Evolutionary conservation across 176 grass and related monocot genomes (phyloP).

Genomic region (Rhynchospora tenuis): DNA sequence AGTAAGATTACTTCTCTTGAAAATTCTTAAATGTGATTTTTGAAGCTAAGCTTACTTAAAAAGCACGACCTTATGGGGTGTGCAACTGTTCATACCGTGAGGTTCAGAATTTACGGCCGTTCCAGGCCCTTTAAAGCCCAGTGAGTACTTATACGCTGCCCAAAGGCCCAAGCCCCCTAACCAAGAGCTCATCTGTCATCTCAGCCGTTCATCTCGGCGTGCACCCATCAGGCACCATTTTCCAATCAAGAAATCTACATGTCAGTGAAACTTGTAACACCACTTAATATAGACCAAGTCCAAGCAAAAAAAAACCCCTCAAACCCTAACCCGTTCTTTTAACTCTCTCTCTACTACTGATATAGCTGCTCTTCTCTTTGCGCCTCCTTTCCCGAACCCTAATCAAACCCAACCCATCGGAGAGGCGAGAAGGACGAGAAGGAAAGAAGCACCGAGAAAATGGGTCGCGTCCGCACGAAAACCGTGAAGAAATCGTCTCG

Average conservation of each 20-base stretch:
- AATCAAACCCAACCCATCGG: background rate
- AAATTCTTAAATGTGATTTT: too few relatives aligned
- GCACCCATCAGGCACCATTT: background rate
- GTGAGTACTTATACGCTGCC: background rate
- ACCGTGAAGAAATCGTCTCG: slow-evolving; percentile 45
- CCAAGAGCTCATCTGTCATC: background rate
- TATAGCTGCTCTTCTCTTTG: background rate
- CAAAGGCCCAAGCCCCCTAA: background rate
- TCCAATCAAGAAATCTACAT: background rate
- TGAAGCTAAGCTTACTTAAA: too few relatives aligned
- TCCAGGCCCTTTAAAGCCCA: too few relatives aligned
- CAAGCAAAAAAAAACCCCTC: background rate
- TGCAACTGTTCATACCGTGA: too few relatives aligned
- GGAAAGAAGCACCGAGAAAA: background rate
- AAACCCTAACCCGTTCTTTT: background rate
- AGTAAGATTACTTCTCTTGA: too few relatives aligned
- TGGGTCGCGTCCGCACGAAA: slow-evolving; percentile 39
- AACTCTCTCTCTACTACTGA: background rate
- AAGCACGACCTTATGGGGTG: too few relatives aligned
- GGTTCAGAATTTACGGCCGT: too few relatives aligned
- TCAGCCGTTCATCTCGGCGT: background rate
- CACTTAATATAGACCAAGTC: background rate
- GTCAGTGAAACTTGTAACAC: background rate
- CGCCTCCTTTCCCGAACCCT: background rate
- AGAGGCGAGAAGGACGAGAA: background rate